Evolutionary conservation across 352 stramenopile genomes (phyloP), one percentile per base, ranked within the genome.

Genomic region (Globisporangium cystogenes): DNA sequence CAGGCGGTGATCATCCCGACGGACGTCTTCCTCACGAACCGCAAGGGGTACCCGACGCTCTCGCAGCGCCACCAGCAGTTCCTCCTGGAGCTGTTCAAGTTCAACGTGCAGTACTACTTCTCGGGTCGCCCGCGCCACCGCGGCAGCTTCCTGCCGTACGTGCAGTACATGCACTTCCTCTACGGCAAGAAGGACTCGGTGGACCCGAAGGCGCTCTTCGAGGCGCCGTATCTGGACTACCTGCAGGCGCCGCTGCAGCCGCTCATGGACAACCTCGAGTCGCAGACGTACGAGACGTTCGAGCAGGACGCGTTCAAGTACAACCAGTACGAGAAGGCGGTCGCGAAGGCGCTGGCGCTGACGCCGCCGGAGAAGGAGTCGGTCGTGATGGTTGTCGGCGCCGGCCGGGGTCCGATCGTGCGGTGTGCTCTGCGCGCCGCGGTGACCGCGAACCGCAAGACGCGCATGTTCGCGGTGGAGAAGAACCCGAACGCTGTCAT

Each of bases 281-380:
- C 92, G 52, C 85, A 97, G 57, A 99, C 96, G 46, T 99, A 99
- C 75, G 96, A 99, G 76, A 98, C 91, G 0, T 98, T 99, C 66
- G 97, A 99, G 63, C 96, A 97, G 67, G 96, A 99, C 75, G 90
- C 92, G 1, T 96, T 99, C 63, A 99, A 99, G 72, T 99, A 99
- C 67, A 70, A 83, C n/a, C 82, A 91, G 54, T 99, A 99, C 72
- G 86, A 99, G 64, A 74, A 90, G 45, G 97, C 96, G 6, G 80
- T 99, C 36, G 82, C 70, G 1, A 72, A 86, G 55, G 89, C 87
- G 4, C 71, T 98, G 18, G 49, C 62, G 43, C 62, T 70, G 31
- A 88, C 77, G 0, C 66, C 73, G 0, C 65, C 68, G 46, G 63
- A 84, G 36, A 87, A 92, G 46, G 74, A 76, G 35, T 88, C 82